Evolutionary conservation across 2,329 filamentous ascomycete genomes (phyloP).

Genomic region (Sporothrix variecibatus): DNA sequence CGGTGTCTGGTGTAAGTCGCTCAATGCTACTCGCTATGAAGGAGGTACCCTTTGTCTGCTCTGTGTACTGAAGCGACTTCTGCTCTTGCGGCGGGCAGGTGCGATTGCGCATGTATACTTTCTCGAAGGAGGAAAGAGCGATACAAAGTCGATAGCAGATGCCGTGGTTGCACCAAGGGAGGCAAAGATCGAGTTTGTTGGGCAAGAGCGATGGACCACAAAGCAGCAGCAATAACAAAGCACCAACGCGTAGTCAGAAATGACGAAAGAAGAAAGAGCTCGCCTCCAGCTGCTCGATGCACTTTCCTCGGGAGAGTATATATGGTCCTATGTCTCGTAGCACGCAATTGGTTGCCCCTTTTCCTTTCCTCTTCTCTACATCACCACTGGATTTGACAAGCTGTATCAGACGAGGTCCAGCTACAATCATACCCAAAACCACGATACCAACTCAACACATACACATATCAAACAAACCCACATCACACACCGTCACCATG

Average conservation of each 20-base stretch:
- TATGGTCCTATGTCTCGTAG: background rate
- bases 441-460: background rate
- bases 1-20: conserved; percentile 7
- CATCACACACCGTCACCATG: background rate
- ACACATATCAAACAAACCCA: background rate
- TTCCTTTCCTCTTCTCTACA: background rate
- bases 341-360: background rate
- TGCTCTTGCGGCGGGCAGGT: background rate
- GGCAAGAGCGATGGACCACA: background rate
- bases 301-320: background rate
- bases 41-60: background rate
- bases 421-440: background rate
- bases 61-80: background rate
- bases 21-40: background rate
- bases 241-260: background rate
- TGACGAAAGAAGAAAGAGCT: conserved; percentile 1
- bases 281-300: background rate
- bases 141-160: conserved; percentile 3
- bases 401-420: background rate
- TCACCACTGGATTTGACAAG: background rate
- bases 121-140: background rate
- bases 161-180: background rate
- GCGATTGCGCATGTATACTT: background rate
- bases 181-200: background rate
- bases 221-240: background rate